Evolutionary conservation across 2,329 filamentous ascomycete species (phyloP).

Genomic region (Penicillium concentricum): DNA sequence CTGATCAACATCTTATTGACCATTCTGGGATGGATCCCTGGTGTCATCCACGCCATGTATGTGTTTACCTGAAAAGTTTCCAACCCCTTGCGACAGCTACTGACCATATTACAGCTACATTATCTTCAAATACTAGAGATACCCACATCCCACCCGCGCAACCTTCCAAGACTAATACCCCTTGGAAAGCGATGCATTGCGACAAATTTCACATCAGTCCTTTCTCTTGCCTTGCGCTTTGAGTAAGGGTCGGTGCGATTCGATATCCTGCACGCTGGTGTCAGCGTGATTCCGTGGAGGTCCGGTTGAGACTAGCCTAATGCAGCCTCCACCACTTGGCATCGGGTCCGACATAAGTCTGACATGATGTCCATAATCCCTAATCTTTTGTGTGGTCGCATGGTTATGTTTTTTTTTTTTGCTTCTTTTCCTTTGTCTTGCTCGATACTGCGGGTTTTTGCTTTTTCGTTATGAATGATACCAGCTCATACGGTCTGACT

Average conservation of each 20-base stretch:
- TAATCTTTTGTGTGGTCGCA: constrained; percentile 22
- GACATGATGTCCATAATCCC: constrained; percentile 21
- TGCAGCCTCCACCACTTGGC: constrained; percentile 28
- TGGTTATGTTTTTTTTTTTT: constrained; percentile 12
- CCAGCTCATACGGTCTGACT: constrained; percentile 36
- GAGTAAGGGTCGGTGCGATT: constrained; percentile 9
- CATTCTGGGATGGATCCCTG: constrained; percentile 71
- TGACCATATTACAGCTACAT: constrained; percentile 61
- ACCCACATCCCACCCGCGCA: neutral
- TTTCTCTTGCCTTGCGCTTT: neutral
- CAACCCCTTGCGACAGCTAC: neutral
- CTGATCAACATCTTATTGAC: constrained; percentile 92
- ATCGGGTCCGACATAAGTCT: constrained; percentile 12
- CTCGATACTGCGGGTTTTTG: constrained; percentile 20
- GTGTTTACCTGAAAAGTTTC: constrained; percentile 33
- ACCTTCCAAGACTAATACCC: neutral
- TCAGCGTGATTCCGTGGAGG: constrained; percentile 30
- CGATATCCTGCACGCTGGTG: constrained; percentile 6
- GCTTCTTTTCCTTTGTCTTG: constrained; percentile 15
- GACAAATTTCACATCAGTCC: neutral
- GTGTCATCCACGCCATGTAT: constrained; percentile 88
- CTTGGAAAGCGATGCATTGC: neutral
- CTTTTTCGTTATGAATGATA: constrained; percentile 37
- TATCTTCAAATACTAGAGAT: constrained; percentile 77
- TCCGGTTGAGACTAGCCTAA: constrained; percentile 29